Percentiles rank a stretch among this genome's conserved stretches.
Conservation (phyloP, 2,329 filamentous ascomycete species). For the Nigrospora oryzae region DNA sequence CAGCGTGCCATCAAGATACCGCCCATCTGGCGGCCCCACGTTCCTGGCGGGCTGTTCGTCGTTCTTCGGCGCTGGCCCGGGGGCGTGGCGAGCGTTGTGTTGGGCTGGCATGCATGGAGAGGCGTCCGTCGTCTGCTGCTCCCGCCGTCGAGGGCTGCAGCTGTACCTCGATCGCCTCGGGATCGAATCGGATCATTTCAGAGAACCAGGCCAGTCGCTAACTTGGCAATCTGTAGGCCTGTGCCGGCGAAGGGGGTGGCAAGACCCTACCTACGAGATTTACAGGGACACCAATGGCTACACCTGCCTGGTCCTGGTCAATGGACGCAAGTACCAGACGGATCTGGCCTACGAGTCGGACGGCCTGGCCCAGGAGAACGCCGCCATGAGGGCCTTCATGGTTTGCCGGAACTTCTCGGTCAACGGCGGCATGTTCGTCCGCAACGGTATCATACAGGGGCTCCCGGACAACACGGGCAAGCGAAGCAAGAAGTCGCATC, state of each 20-base stretch:
- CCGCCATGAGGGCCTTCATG: slow-evolving; percentile 93
- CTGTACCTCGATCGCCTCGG: slow-evolving; percentile 9
- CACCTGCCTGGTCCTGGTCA: slow-evolving; percentile 86
- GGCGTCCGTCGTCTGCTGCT: slow-evolving; percentile 7
- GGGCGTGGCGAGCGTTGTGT: slow-evolving; percentile 14
- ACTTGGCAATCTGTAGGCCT: slow-evolving; percentile 55
- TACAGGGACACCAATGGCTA: slow-evolving; percentile 68
- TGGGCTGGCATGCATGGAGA: slow-evolving; percentile 21
- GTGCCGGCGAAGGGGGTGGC: slow-evolving; percentile 90
- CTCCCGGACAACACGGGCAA: slow-evolving; percentile 47
- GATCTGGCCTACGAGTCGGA: slow-evolving; percentile 79
- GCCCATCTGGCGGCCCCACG: slow-evolving; percentile 18
- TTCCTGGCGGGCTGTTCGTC: slow-evolving; percentile 10
- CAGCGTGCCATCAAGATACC: slow-evolving; percentile 18
- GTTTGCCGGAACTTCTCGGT: slow-evolving; percentile 96
- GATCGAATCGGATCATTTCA: slow-evolving; percentile 13
- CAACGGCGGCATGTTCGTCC: slow-evolving; percentile 82
- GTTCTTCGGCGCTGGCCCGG: slow-evolving; percentile 4
- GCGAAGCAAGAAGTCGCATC: slow-evolving; percentile 43
- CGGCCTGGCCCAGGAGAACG: slow-evolving; percentile 79
- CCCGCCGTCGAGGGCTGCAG: slow-evolving; percentile 20
- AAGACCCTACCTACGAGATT: slow-evolving; percentile 80
- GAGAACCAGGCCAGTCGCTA: slow-evolving; percentile 17
- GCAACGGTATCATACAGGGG: slow-evolving; percentile 60
- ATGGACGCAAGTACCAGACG: slow-evolving; percentile 93